These are phyloP conservation scores for Medicago arabica DNA, from an alignment of 306 rosid species.

Conservation along the genomic window DNA sequence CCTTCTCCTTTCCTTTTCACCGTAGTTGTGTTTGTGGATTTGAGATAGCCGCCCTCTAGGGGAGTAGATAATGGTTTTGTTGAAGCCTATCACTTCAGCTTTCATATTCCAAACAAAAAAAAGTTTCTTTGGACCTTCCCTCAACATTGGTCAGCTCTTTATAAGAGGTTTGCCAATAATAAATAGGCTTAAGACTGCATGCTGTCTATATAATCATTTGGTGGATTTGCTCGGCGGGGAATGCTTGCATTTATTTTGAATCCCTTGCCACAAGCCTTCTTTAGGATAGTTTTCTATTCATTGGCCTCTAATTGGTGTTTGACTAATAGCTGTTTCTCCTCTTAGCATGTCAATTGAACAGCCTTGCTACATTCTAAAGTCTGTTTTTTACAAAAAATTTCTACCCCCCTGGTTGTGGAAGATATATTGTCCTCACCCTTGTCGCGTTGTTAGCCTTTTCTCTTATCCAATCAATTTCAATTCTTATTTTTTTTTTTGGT, in stretches of 20 bases:
- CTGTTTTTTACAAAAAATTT: background rate
- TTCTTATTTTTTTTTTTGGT: background rate
- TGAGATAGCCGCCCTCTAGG: constrained; percentile 22
- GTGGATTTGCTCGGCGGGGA: constrained; percentile 32
- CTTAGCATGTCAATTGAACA: constrained; percentile 10
- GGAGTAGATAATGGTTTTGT: constrained; percentile 2
- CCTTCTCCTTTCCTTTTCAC: background rate
- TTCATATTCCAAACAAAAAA: background rate
- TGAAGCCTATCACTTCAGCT: constrained; percentile 12
- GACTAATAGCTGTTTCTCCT: constrained; percentile 22
- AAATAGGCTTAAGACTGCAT: constrained; percentile 21
- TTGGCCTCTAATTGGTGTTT: constrained; percentile 14
- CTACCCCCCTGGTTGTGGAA: background rate
- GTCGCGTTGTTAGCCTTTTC: background rate
- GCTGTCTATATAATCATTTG: constrained; percentile 5
- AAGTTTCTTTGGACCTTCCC: background rate
- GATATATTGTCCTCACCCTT: constrained; percentile 1
- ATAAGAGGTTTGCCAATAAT: background rate
- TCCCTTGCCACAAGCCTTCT: constrained; percentile 22
- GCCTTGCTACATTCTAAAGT: constrained; percentile 26
- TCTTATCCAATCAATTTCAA: background rate
- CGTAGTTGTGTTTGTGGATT: background rate
- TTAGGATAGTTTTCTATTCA: constrained; percentile 1
- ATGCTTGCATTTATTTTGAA: constrained; percentile 26
- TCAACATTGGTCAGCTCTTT: constrained; percentile 7